Evolutionary conservation across 495 filamentous ascomycete genomes (phyloP), one percentile per base, ranked within the genome.

Genomic region (Polyplosphaeria fusca): DNA sequence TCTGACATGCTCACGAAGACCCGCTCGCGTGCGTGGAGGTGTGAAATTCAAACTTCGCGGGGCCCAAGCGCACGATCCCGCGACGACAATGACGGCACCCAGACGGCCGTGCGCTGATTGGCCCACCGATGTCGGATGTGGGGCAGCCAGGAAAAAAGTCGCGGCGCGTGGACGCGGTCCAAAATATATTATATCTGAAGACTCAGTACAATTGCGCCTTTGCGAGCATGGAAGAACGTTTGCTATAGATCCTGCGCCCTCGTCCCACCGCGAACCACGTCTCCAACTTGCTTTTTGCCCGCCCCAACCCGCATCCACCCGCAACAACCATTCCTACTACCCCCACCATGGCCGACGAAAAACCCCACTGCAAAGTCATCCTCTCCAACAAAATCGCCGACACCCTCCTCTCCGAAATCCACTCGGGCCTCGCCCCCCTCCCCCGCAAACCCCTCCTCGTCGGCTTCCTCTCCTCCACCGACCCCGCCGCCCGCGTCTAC

Each of bases 401-500:
- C 74, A 77, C 75, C 46, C 78, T 98, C 32, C 78, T 94, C 38
- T 73, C 70, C 14, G 93, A 97, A 73, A 88, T 96, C 39, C 74
- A 77, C 42, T 79, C 86, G 23, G 85, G 83, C 1, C 71, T 96
- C 41, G 76, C 79, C 64, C 85, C 81, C 43, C 74, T 95, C 45
- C 77, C 83, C 69, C 74, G 74, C 47, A 78, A 81, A 64, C 91
- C 93, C 40, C 79, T 87, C 48, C 77, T 98, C 22, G 87, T 92
- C 16, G 93, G 92, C 25, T 95, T 96, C 72, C 79, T 98, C 49
- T 88, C 93, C 46, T 96, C 95, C 69, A 77, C 81, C 57, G 93
- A 98, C 73, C 91, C 91, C 35, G 88, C 89, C 16, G 93, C 92
- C 28, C 75, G 83, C 55, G 88, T 93, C 77, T 98, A 98, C 70